Conservation (phyloP, 768 basidiomycete species). For the Wakefieldia striispora region DNA sequence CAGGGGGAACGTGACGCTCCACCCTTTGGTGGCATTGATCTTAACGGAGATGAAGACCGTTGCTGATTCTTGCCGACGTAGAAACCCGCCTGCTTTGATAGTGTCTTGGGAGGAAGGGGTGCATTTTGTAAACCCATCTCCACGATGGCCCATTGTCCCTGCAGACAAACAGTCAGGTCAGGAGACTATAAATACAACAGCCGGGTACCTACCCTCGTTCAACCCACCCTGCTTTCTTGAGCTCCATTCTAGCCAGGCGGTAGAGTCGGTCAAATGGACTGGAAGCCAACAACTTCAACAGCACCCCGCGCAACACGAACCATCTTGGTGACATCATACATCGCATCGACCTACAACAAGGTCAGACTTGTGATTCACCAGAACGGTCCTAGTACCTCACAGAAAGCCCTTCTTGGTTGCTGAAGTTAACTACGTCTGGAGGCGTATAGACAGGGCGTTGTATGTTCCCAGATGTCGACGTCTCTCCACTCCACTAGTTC, state of each 20-base stretch:
- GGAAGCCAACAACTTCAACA: constrained; percentile 17
- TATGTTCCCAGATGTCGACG: constrained; percentile 14
- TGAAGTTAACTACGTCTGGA: not conserved
- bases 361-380: not conserved
- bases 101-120: constrained; percentile 7
- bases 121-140: constrained; percentile 20
- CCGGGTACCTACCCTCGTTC: constrained; percentile 22
- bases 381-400: constrained; percentile 13
- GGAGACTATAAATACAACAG: not conserved
- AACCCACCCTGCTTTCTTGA: constrained; percentile 32
- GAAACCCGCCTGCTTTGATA: not conserved
- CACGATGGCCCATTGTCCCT: constrained; percentile 31
- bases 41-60: not conserved
- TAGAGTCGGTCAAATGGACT: constrained; percentile 32
- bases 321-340: constrained; percentile 26
- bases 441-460: constrained; percentile 14
- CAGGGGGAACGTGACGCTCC: not conserved
- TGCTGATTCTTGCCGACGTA: not conserved
- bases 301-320: constrained; percentile 9
- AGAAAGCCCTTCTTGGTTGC: not conserved
- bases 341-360: constrained; percentile 11
- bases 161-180: not conserved
- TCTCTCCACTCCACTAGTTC: constrained; percentile 15
- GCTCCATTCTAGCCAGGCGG: constrained; percentile 25
- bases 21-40: not conserved